Conservation (phyloP, 805 yeast species). For the Nakazawaea populi region DNA sequence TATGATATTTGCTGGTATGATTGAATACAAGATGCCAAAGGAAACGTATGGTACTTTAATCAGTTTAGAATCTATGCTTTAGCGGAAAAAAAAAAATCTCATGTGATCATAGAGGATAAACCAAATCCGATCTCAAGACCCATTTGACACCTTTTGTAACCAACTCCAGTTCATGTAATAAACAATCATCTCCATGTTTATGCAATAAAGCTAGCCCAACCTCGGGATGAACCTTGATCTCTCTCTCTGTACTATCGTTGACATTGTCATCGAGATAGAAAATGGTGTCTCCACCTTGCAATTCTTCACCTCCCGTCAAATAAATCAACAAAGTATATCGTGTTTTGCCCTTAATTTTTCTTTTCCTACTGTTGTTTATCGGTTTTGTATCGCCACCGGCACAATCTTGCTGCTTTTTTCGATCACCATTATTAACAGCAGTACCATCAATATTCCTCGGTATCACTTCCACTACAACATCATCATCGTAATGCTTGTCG, state of each 20-base stretch:
- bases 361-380: not conserved
- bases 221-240: conserved; percentile 37
- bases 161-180: conserved; percentile 50
- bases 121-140: conserved; percentile 40
- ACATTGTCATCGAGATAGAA: conserved; percentile 30
- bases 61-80: conserved; percentile 48
- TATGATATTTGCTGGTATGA: conserved; percentile 93
- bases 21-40: conserved; percentile 86
- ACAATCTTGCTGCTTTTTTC: too few species aligned
- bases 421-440: too few species aligned
- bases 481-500: conserved; percentile 57
- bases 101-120: not conserved
- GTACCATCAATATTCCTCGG: not conserved
- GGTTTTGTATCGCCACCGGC: too few species aligned
- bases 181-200: conserved; percentile 62
- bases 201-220: conserved; percentile 56
- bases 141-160: conserved; percentile 52
- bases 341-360: conserved; percentile 31
- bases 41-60: conserved; percentile 72
- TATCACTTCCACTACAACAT: conserved; percentile 31
- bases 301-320: conserved; percentile 49
- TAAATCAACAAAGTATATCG: conserved; percentile 57
- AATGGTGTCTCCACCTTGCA: conserved; percentile 55
- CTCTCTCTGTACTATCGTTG: conserved; percentile 13
- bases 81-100: not conserved